Evolutionary conservation across 371 early-diverging fungal genomes (phyloP).

Genomic region (Actinomucor elegans): DNA sequence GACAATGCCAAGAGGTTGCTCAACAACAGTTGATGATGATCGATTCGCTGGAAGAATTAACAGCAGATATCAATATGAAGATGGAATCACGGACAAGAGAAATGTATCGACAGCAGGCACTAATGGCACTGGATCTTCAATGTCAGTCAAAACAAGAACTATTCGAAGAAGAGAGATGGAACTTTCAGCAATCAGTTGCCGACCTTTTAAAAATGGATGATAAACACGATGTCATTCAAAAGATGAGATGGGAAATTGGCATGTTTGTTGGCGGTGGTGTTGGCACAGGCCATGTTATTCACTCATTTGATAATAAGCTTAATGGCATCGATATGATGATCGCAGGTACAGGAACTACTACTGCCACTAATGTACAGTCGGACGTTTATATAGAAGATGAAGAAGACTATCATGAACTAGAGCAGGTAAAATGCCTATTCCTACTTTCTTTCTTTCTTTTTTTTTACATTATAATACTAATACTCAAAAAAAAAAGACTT

Average conservation of each 20-base stretch:
- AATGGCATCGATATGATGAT: constrained; percentile 45
- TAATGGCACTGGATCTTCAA: constrained; percentile 1
- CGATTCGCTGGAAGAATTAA: constrained; percentile 25
- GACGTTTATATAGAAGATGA: background rate
- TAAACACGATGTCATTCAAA: constrained; percentile 35
- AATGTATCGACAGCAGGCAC: constrained; percentile 5
- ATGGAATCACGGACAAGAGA: constrained; percentile 10
- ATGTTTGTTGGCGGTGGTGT: constrained; percentile 49
- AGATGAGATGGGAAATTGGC: constrained; percentile 47
- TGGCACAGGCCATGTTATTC: constrained; percentile 46
- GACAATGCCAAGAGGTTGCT: constrained; percentile 24
- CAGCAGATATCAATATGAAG: constrained; percentile 22
- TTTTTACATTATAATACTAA: background rate
- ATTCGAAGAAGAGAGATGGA: constrained; percentile 33
- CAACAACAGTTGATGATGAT: constrained; percentile 30
- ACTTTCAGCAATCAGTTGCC: constrained; percentile 28
- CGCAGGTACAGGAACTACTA: constrained; percentile 39
- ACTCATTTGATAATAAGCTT: constrained; percentile 30
- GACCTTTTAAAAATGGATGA: constrained; percentile 35
- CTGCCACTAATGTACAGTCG: background rate
- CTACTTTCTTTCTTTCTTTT: background rate
- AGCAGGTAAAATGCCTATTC: too few species aligned
- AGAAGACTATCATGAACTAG: background rate
- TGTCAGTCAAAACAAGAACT: background rate
- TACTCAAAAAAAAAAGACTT: background rate